Evolutionary conservation across 768 basidiomycete species (phyloP).

Genomic region (Saitozyma podzolica): DNA sequence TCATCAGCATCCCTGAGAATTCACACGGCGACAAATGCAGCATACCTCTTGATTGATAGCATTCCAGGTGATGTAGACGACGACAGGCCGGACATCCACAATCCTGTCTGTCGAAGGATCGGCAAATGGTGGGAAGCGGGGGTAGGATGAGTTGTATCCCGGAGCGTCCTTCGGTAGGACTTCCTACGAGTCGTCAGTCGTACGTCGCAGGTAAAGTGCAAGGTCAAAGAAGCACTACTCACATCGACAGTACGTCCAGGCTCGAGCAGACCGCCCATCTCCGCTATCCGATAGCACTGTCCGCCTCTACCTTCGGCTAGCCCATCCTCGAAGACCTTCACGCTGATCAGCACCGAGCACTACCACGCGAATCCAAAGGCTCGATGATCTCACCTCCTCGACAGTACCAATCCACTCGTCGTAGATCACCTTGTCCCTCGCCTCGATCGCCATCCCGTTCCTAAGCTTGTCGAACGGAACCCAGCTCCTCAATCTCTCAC

Average conservation of each 20-base stretch:
- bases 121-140: conserved; percentile 10
- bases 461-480: conserved; percentile 63
- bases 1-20: background rate
- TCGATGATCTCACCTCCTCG: conserved; percentile 64
- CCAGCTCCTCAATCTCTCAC: conserved; percentile 65
- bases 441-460: conserved; percentile 60
- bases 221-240: background rate
- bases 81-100: conserved; percentile 64
- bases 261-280: conserved; percentile 70
- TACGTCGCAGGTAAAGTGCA: too few relatives aligned
- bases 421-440: conserved; percentile 74
- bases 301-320: conserved; percentile 67
- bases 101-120: conserved; percentile 13
- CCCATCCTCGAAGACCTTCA: conserved; percentile 78
- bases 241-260: conserved; percentile 61
- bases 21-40: conserved; percentile 11
- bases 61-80: conserved; percentile 80
- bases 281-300: conserved; percentile 69
- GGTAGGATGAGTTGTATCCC: too few relatives aligned
- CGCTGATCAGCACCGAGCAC: background rate
- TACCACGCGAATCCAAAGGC: background rate
- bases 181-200: too few relatives aligned
- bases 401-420: conserved; percentile 90
- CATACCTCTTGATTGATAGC: conserved; percentile 81
- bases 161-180: too few relatives aligned